A percentile compares a stretch with the other conserved stretches of the same genome.
Conservation (phyloP, 2,329 filamentous ascomycete genomes). For the Pseudopithomyces chartarum region DNA sequence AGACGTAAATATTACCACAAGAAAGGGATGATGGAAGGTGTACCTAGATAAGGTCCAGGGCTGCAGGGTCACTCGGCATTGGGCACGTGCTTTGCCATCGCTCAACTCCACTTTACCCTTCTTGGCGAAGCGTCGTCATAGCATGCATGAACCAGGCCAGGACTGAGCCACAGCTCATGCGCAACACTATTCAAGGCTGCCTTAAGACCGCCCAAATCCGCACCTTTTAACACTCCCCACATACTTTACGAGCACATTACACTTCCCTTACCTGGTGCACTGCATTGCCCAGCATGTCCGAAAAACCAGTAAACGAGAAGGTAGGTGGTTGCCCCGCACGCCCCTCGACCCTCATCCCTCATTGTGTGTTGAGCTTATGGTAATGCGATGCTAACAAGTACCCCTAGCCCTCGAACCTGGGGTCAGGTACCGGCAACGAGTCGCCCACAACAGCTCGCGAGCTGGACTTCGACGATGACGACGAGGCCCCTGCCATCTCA, state of each 20-base stretch:
- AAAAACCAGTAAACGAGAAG: slow-evolving; percentile 38
- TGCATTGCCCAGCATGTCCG: slow-evolving; percentile 18
- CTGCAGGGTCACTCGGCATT: background rate
- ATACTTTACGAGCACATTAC: background rate
- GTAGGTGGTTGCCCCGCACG: slow-evolving; percentile 14
- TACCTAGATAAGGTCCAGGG: background rate
- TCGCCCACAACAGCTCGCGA: slow-evolving; percentile 62
- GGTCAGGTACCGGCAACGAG: slow-evolving; percentile 47
- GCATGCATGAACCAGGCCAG: background rate
- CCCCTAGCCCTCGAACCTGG: slow-evolving; percentile 43
- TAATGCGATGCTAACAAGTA: slow-evolving; percentile 14
- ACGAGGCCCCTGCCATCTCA: slow-evolving; percentile 50
- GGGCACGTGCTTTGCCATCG: background rate
- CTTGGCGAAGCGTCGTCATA: slow-evolving; percentile 9
- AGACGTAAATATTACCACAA: background rate
- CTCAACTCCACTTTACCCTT: background rate
- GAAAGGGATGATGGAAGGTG: background rate
- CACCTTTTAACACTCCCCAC: background rate
- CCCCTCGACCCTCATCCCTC: slow-evolving; percentile 29
- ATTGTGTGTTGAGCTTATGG: background rate
- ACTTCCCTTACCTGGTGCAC: background rate
- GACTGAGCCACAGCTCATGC: slow-evolving; percentile 10
- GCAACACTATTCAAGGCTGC: slow-evolving; percentile 5
- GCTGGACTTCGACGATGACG: slow-evolving; percentile 63
- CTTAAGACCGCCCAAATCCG: background rate